Evolutionary conservation across 257 asterid species (phyloP), one percentile per base, ranked within the genome.

Genomic region (Solanum sparsipilum): DNA sequence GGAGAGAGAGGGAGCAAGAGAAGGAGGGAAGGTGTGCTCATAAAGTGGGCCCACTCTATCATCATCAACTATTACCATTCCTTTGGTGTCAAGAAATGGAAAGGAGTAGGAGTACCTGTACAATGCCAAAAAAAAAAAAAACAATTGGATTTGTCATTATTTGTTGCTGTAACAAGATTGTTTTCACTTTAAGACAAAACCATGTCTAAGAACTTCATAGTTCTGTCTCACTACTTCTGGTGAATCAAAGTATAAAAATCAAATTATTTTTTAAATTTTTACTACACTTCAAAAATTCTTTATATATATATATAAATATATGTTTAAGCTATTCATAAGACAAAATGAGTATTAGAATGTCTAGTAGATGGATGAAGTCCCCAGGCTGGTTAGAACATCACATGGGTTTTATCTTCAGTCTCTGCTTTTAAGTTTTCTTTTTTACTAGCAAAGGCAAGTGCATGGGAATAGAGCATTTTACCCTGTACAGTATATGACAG

Each of bases 41-140:
- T 90, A 96, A 38, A 96, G 98, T 13, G 99, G 98, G 74, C 98
- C 99, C 92, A 96, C 99, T 84, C 98, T 93, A 35, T 93, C 91
- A 91, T 93, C 98, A 87, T 96, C 98, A 44, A 96, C 88, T 25
- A 56, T 87, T 21, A 96, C 97, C 74, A 94, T 94, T 83, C 98
- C 99, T 96, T 96, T 94, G 91, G 99, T 94, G 92, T 95, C 98
- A 91, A 96, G 99, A 93, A 93, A 96, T 88, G 99, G 99, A 84
- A 95, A 94, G 86, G 98, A 90, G 87, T 96, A 96, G 27, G 96
- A 90, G 90, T 94, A 96, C 93, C 98, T 96, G 92, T 56, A 8
- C 58, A 92, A 91, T 41, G 25, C 41, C 6, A 35, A 82, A 32
- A 6, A 34, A 32, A 16, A 11, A 5, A 73, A 0, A 31, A 46